These are phyloP conservation scores for Arthrobotrys pseudoclavata DNA, from an alignment of 2,329 filamentous ascomycete genomes.

Conservation along the genomic window DNA sequence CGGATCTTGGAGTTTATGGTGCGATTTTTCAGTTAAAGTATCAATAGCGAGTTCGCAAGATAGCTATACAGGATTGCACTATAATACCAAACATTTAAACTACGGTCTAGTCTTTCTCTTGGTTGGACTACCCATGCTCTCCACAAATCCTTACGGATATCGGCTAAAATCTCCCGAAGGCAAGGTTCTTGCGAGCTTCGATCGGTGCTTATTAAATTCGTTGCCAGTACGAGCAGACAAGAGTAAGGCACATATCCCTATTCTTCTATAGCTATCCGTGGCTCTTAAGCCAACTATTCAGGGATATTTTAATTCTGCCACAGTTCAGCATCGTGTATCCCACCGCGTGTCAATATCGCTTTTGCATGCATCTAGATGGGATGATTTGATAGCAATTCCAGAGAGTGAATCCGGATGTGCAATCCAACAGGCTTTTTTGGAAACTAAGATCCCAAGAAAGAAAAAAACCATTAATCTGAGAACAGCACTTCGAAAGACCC, in stretches of 20 bases:
- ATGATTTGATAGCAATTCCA: not conserved
- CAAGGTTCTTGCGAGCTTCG: not conserved
- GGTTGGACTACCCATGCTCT: not conserved
- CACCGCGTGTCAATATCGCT: conserved; percentile 3
- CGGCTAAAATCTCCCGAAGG: conserved; percentile 46
- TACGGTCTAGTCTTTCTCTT: not conserved
- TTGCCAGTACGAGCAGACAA: not conserved
- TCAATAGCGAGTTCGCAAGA: not conserved
- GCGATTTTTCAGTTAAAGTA: conserved; percentile 14
- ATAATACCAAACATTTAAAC: conserved; percentile 11
- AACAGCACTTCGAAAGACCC: not conserved
- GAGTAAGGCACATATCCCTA: not conserved
- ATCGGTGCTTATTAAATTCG: conserved; percentile 13
- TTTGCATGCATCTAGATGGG: conserved; percentile 22
- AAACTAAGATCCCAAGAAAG: not conserved
- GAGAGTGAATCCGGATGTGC: not conserved
- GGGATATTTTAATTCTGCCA: conserved; percentile 23
- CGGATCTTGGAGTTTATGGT: conserved; percentile 15
- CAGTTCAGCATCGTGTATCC: conserved; percentile 5
- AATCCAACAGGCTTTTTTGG: not conserved
- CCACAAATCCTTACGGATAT: conserved; percentile 31
- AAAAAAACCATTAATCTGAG: not conserved
- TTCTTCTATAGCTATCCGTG: conserved; percentile 24
- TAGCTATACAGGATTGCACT: too few relatives aligned
- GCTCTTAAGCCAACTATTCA: conserved; percentile 8